phyloP scores from a whole-genome alignment of 1,284 basidiomycete species.

The Takashimella koratensis region DNA sequence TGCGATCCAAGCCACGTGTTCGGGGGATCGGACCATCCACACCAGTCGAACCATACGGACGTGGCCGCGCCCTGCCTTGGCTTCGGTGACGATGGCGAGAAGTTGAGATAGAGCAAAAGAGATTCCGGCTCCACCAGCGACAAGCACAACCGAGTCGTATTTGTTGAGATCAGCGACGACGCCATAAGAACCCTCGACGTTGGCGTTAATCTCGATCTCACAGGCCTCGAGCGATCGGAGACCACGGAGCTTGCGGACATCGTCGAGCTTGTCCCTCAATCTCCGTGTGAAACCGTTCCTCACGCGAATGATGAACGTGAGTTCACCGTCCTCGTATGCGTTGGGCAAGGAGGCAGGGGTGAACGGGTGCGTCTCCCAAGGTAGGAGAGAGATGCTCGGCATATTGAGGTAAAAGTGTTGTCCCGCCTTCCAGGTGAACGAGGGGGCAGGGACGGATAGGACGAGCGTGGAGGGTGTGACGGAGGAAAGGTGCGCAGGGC shows the following conservation, averaged over 20 bases:
- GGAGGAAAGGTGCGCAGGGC: background rate
- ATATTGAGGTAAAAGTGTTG: constrained; percentile 42
- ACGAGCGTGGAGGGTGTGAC: constrained; percentile 2
- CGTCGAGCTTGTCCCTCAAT: constrained; percentile 22
- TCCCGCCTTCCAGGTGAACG: constrained; percentile 31
- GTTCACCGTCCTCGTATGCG: background rate
- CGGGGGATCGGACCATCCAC: constrained; percentile 28
- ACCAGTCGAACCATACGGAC: constrained; percentile 31
- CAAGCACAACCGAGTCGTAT: constrained; percentile 34
- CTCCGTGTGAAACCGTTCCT: constrained; percentile 34
- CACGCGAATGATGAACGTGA: constrained; percentile 12
- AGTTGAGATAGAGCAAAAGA: constrained; percentile 35
- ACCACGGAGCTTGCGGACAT: background rate
- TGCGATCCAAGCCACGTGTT: constrained; percentile 10
- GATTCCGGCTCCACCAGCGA: constrained; percentile 44
- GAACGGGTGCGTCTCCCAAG: constrained; percentile 47
- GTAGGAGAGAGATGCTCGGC: constrained; percentile 34
- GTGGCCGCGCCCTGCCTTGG: constrained; percentile 19
- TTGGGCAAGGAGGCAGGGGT: constrained; percentile 31
- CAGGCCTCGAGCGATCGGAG: background rate
- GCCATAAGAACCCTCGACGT: constrained; percentile 46
- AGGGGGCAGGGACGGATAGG: constrained; percentile 10
- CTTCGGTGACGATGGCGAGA: constrained; percentile 26
- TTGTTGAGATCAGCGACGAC: constrained; percentile 14
- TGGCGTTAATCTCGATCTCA: constrained; percentile 19